A percentile compares a stretch with the other conserved stretches of the same genome.
Conservation (phyloP, 164 flowering plant genomes). For the Chimonanthus praecox region DNA sequence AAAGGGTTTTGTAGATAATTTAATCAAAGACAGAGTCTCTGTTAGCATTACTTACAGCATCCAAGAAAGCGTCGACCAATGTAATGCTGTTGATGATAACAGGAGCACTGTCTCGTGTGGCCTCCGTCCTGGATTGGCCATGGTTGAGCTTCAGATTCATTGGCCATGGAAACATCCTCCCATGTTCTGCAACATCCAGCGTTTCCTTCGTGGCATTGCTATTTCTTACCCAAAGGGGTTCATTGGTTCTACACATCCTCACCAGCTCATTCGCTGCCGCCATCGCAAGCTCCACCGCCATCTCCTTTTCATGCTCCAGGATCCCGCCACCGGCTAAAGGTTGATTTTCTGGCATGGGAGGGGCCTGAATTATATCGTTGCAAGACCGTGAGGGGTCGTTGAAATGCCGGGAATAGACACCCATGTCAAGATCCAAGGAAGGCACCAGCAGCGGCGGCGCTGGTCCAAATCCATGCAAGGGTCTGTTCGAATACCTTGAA, state of each 20-base stretch:
- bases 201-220: constrained; percentile 32
- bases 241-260: constrained; percentile 51
- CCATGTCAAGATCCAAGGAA: constrained; percentile 76
- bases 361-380: constrained; percentile 31
- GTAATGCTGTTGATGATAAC: constrained; percentile 87
- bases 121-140: constrained; percentile 52
- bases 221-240: constrained; percentile 67
- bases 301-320: constrained; percentile 64
- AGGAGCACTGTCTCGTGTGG: constrained; percentile 55
- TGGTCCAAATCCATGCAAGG: constrained; percentile 37
- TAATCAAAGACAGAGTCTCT: too few species aligned
- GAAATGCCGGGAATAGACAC: constrained; percentile 51
- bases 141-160: constrained; percentile 32
- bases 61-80: constrained; percentile 81
- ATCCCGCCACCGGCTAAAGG: constrained; percentile 22
- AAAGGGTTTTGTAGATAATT: too few species aligned
- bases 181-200: constrained; percentile 69
- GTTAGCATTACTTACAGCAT: constrained; percentile 54
- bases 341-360: constrained; percentile 29
- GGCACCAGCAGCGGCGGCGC: constrained; percentile 36
- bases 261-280: constrained; percentile 56
- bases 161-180: constrained; percentile 66
- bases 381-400: constrained; percentile 35
- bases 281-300: constrained; percentile 72
- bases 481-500: constrained; percentile 44